phyloP scores from a whole-genome alignment of 176 grass and related monocot genomes.

The Aegilops sharonensis region DNA sequence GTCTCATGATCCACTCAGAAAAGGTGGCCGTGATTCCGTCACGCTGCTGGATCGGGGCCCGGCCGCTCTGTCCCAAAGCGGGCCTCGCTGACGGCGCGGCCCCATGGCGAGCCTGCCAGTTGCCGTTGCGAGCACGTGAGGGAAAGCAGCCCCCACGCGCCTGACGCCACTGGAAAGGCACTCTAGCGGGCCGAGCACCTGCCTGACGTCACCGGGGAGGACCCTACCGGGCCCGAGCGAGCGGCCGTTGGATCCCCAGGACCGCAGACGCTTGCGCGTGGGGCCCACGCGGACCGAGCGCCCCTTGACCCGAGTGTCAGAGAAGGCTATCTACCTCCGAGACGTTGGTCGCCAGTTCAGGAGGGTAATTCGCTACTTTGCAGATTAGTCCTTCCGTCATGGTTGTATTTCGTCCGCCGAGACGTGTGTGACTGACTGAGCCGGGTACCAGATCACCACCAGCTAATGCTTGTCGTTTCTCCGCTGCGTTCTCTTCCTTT shows the following conservation, averaged over 20 bases:
- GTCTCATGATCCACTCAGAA: neutral
- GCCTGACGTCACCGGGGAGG: neutral
- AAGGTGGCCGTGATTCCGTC: neutral
- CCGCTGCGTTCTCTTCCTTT: neutral
- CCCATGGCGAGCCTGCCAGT: neutral
- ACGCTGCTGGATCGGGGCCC: neutral
- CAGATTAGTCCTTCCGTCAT: neutral
- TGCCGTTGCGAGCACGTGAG: slow-evolving; percentile 33
- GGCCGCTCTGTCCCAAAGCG: neutral
- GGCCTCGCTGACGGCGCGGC: neutral
- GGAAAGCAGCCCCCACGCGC: slow-evolving; percentile 36
- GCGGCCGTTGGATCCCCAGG: neutral
- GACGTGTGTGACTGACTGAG: neutral
- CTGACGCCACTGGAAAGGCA: neutral
- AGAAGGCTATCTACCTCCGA: neutral
- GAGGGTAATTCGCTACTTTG: slow-evolving; percentile 9
- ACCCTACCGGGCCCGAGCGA: neutral
- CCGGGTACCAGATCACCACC: neutral
- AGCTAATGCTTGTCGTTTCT: slow-evolving; percentile 26
- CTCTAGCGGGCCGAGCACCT: neutral
- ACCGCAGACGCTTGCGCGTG: neutral
- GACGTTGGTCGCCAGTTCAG: slow-evolving; percentile 25
- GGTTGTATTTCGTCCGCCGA: neutral
- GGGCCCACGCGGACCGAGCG: neutral
- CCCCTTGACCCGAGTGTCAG: neutral